These are phyloP conservation scores for Tricholomella constricta DNA, from an alignment of 768 basidiomycete species.

Conservation along the genomic window DNA sequence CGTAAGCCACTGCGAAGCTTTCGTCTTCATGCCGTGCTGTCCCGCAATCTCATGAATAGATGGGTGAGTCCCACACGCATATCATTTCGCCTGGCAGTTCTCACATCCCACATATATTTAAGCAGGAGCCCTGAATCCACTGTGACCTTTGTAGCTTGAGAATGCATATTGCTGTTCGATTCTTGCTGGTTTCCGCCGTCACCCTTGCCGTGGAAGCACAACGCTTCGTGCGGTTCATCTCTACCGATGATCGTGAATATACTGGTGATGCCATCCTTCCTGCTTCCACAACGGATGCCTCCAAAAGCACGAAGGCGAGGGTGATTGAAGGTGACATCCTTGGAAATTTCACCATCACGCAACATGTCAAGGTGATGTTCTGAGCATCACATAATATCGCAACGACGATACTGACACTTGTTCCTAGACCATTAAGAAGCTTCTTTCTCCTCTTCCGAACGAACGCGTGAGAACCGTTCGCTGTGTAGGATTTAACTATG, in stretches of 20 bases:
- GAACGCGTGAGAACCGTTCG: constrained; percentile 28
- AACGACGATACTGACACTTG: not conserved
- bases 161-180: constrained; percentile 9
- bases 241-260: constrained; percentile 29
- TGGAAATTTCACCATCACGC: constrained; percentile 27
- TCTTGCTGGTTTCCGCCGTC: constrained; percentile 8
- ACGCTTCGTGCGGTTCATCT: constrained; percentile 30
- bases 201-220: constrained; percentile 20
- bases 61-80: not conserved
- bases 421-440: constrained; percentile 23
- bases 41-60: not conserved
- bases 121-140: constrained; percentile 1
- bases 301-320: constrained; percentile 24
- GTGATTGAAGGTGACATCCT: constrained; percentile 29
- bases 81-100: not conserved
- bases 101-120: constrained; percentile 8
- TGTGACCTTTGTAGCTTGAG: not conserved
- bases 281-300: constrained; percentile 21
- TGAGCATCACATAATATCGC: not conserved
- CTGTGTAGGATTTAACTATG: constrained; percentile 33
- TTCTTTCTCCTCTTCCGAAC: constrained; percentile 29
- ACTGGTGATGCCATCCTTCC: constrained; percentile 29
- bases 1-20: too few relatives aligned
- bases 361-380: constrained; percentile 23
- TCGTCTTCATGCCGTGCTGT: not conserved